Evolutionary conservation across 176 grass and related monocot genomes (phyloP), one percentile per base, ranked within the genome.

Genomic region (Cocos nucifera): DNA sequence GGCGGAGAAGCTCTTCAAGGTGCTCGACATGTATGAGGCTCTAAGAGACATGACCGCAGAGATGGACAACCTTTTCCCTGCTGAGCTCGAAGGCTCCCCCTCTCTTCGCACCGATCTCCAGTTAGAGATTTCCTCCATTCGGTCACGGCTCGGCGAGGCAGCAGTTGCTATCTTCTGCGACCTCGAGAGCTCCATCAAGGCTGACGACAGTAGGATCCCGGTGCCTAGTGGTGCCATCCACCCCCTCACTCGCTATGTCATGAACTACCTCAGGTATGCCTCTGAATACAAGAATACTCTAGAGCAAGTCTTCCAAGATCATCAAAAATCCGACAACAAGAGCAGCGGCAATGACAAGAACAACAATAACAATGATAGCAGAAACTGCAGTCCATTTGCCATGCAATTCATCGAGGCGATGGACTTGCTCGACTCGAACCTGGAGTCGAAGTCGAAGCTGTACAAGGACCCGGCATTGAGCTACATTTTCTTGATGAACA

Each of bases 401-500:
- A 63, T 4, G 48, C 73, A 93, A 59, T 51, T 98, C 50, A 64
- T 93, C 27, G 84, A 89, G 67, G 73, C 86, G 35, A 98, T 98
- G 87, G 82, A 93, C 44, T 69, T 89, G 53, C 88, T 98, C 32
- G 79, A 89, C 79, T 29, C 57, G 15, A 93, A 74, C 64, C 70
- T 93, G 4, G 85, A 89, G 24, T 49, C 60, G 0, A 98, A 92
- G 68, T 86, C 94, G 15, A 51, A 69, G 19, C 70, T 93, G 1
- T 89, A 93, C 79, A 98, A 81, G 73, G 84, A 93, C 71, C 49
- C 63, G 4, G 44, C 88, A 0, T 59, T 89, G 19, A 58, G 70
- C 67, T 73, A 68, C 74, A 86, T 98, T 57, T 98, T 98, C 83
- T 61, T 93, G 58, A 92, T 93, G 94, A 98, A 98, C 88, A 98